Evolutionary conservation across 768 basidiomycete species (phyloP), one percentile per base, ranked within the genome.

Genomic region (Leccinellum luteum): DNA sequence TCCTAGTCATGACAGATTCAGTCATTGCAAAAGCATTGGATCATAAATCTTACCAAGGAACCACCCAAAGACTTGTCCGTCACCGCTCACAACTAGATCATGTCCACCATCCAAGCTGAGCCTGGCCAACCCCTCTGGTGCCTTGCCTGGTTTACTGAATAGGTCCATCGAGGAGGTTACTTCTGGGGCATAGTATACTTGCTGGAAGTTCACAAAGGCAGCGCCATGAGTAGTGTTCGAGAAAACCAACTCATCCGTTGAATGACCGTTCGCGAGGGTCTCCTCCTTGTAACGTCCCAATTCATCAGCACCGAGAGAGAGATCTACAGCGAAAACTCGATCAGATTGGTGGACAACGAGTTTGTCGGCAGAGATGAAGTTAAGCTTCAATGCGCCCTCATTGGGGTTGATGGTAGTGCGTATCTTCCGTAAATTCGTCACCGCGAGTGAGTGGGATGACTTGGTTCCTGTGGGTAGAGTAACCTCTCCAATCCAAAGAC

Each of bases 91-190:
- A 2, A 82, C 77, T 35, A 90, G 67, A 65, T 86, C 85, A 63
- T 90, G 89, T 1, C 87, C 89, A 17, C 89, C 89, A 67, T 90
- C 87, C 61, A 87, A 64, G 63, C 88, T 89, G 57, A 90, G 57
- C 32, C 88, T 78, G 4, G 79, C 79, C 55, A 89, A 66, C 3
- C 83, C 83, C 28, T 76, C 75, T 2, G 87, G 85, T 3, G 87
- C 81, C 64, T 86, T 86, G 1, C 78, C 84, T 10, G 88, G 88
- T 63, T 83, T 86, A 48, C 86, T 85, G 87, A 86, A 90, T 14
- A 90, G 73, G 1, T 76, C 70, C 43, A 78, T 76, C 5, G 69
- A 74, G 17, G 78, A 64, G 44, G 77, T 72, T 17, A 81, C 64
- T 1, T 78, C 78, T 14, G 80, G 74, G 1, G 77, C 81, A 56